phyloP scores from a whole-genome alignment of 2,329 filamentous ascomycete species.

The Alternaria postmessia region DNA sequence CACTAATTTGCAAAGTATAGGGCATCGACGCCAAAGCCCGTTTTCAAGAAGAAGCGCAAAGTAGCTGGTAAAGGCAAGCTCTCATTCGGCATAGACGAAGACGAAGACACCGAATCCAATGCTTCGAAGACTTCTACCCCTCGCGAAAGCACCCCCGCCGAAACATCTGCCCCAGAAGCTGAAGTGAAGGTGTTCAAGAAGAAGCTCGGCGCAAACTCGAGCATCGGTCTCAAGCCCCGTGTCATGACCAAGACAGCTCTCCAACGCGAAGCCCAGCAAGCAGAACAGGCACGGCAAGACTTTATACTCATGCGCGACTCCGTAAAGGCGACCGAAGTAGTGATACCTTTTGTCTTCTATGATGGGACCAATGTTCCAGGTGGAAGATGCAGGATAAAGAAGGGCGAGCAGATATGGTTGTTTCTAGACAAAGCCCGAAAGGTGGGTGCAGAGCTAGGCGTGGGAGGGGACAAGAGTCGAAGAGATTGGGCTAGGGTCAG shows the following conservation, averaged over 20 bases:
- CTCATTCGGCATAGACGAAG: constrained; percentile 77
- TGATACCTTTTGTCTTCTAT: constrained; percentile 96
- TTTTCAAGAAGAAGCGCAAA: constrained; percentile 66
- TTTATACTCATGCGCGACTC: constrained; percentile 84
- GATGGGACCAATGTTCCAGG: constrained; percentile 91
- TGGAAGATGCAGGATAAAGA: constrained; percentile 84
- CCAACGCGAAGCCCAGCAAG: constrained; percentile 78
- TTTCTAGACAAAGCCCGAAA: constrained; percentile 93
- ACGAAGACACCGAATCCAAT: constrained; percentile 63
- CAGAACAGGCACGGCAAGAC: constrained; percentile 77
- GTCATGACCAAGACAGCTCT: constrained; percentile 78
- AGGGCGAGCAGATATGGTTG: constrained; percentile 91
- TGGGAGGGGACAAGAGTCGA: constrained; percentile 71
- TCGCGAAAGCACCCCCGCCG: constrained; percentile 50
- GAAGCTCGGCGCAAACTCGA: constrained; percentile 68
- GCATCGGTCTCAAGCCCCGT: constrained; percentile 69
- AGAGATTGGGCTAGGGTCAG: constrained; percentile 92
- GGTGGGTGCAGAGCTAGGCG: constrained; percentile 82
- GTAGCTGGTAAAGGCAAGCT: constrained; percentile 65
- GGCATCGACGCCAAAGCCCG: constrained; percentile 59
- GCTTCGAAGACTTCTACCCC: constrained; percentile 49
- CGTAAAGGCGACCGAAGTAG: constrained; percentile 87
- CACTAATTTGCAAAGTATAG: constrained; percentile 67
- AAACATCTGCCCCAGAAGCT: constrained; percentile 45
- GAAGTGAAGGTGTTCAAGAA: constrained; percentile 51